phyloP scores from a whole-genome alignment of 441 rosid genomes.

The Sinapis alba region DNA sequence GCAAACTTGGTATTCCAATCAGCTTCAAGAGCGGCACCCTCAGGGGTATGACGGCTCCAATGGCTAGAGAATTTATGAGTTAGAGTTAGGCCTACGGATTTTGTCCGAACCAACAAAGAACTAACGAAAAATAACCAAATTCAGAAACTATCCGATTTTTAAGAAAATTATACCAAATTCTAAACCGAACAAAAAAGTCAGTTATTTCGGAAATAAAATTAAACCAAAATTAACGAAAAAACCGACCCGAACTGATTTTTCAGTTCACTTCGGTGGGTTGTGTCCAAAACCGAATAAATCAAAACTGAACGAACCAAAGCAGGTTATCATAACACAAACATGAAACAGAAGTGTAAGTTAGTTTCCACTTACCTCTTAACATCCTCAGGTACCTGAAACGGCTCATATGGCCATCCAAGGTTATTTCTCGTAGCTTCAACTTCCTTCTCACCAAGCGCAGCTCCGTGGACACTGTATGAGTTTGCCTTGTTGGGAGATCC shows the following conservation, averaged over 20 bases:
- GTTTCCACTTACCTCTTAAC: conserved; percentile 38
- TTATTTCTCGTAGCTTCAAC: conserved; percentile 55
- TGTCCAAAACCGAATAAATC: too few species aligned
- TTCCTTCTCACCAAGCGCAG: conserved; percentile 54
- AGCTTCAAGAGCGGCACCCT: conserved; percentile 83
- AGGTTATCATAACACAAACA: background rate
- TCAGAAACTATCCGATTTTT: too few species aligned
- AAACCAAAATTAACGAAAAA: too few species aligned
- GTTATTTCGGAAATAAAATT: too few species aligned
- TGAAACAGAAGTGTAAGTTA: conserved; percentile 16
- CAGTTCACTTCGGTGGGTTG: too few species aligned
- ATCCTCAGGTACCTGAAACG: conserved; percentile 56
- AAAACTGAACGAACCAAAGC: too few species aligned
- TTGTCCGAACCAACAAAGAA: too few species aligned
- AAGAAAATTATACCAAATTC: too few species aligned
- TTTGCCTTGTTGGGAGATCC: conserved; percentile 59
- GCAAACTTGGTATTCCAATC: conserved; percentile 93
- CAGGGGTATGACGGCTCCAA: conserved; percentile 86
- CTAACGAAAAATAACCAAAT: too few species aligned
- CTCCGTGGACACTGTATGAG: conserved; percentile 52
- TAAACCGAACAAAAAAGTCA: too few species aligned
- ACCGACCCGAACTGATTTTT: too few species aligned
- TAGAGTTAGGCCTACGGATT: too few species aligned
- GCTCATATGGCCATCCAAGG: conserved; percentile 54
- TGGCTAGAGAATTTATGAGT: conserved; percentile 54